phyloP scores from a whole-genome alignment of 1,284 basidiomycete genomes.

The Cutaneotrichosporon cutaneum region DNA sequence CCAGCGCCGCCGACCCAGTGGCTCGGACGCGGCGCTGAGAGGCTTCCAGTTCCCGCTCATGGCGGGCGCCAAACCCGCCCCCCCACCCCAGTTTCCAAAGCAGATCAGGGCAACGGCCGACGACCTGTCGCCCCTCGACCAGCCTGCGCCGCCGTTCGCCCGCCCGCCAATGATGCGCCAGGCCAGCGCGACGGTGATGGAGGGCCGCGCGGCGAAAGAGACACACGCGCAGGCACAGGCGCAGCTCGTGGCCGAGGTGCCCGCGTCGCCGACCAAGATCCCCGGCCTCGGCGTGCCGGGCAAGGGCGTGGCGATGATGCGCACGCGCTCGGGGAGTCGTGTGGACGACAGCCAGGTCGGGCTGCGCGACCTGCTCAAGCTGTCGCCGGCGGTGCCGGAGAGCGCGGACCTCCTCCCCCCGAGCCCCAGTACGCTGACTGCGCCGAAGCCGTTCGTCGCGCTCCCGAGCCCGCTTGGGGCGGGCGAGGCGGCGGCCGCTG shows the following conservation, averaged over 20 bases:
- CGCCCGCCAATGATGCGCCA: conserved; percentile 50
- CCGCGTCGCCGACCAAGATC: conserved; percentile 27
- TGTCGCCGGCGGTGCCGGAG: conserved; percentile 43
- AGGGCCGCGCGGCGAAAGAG: conserved; percentile 40
- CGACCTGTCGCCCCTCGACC: conserved; percentile 14
- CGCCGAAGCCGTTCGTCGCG: conserved; percentile 49
- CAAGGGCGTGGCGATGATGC: conserved; percentile 34
- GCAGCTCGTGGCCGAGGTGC: conserved; percentile 29
- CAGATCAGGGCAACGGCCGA: conserved; percentile 13
- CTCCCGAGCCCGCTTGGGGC: conserved; percentile 55
- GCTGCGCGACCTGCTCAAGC: conserved; percentile 48
- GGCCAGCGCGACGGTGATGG: conserved; percentile 51
- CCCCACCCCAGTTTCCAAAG: conserved; percentile 4
- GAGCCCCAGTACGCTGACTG: conserved; percentile 61
- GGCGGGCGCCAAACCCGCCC: conserved; percentile 19
- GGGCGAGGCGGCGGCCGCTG: not conserved
- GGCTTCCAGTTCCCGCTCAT: conserved; percentile 50
- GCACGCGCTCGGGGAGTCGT: conserved; percentile 41
- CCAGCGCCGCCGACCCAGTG: conserved; percentile 29
- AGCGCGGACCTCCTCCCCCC: conserved; percentile 67
- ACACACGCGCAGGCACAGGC: conserved; percentile 32
- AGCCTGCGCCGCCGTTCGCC: conserved; percentile 22
- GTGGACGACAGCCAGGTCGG: conserved; percentile 31
- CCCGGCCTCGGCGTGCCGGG: conserved; percentile 29
- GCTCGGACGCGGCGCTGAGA: conserved; percentile 39